Percentiles rank a stretch among this genome's conserved stretches.
These are phyloP conservation scores for Tricholoma sp. DNA, from an alignment of 768 basidiomycete genomes.

Conservation along the genomic window DNA sequence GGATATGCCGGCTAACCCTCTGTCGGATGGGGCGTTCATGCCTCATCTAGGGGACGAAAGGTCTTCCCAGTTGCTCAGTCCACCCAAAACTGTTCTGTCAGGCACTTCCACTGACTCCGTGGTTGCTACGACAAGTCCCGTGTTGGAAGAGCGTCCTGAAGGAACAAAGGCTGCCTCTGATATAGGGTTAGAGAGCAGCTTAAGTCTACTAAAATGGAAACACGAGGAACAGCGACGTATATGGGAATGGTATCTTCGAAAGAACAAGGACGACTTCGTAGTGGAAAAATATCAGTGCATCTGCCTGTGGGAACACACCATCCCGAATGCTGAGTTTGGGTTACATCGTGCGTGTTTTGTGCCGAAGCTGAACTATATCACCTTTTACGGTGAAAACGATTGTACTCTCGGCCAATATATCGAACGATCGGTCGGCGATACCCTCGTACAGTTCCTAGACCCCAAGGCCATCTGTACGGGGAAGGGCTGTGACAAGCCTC, in stretches of 20 bases:
- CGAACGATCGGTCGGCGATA: conserved; percentile 69
- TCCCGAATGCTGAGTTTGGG: conserved; percentile 68
- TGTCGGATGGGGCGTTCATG: conserved; percentile 21
- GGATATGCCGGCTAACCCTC: conserved; percentile 30
- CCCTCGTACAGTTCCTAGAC: conserved; percentile 63
- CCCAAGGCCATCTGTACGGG: conserved; percentile 75
- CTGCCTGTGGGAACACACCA: conserved; percentile 69
- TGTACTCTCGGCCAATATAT: conserved; percentile 92
- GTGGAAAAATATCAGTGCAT: conserved; percentile 94
- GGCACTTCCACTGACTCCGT: conserved; percentile 8
- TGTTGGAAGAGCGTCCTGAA: conserved; percentile 29
- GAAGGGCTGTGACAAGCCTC: conserved; percentile 78
- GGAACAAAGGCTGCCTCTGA: conserved; percentile 59
- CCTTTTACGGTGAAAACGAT: conserved; percentile 92
- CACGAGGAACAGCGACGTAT: conserved; percentile 85
- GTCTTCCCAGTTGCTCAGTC: conserved; percentile 28
- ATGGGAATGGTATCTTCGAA: conserved; percentile 94
- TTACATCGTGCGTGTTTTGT: conserved; percentile 72
- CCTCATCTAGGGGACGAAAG: conserved; percentile 27
- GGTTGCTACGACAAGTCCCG: conserved; percentile 13
- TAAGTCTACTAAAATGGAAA: conserved; percentile 66
- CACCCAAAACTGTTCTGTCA: conserved; percentile 17
- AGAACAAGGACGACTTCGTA: conserved; percentile 80
- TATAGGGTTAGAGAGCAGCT: conserved; percentile 69
- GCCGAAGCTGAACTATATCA: conserved; percentile 66